Evolutionary conservation across 768 basidiomycete genomes (phyloP).

Genomic region (Termitomyces sp.): DNA sequence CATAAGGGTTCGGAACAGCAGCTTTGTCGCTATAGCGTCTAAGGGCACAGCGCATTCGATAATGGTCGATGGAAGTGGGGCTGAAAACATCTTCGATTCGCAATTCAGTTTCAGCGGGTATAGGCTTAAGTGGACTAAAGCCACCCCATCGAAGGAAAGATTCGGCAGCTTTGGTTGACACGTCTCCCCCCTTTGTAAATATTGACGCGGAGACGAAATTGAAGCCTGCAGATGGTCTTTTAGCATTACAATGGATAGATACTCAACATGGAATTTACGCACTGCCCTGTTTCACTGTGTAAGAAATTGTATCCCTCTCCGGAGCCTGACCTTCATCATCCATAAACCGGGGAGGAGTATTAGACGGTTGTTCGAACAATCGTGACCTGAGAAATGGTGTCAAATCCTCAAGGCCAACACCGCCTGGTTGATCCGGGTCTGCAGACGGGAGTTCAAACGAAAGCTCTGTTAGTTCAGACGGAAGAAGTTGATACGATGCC

Average conservation of each 20-base stretch:
- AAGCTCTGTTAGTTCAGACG: constrained; percentile 22
- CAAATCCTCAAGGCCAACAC: constrained; percentile 35
- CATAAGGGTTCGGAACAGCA: constrained; percentile 23
- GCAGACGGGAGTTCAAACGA: constrained; percentile 23
- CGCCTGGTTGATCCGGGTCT: constrained; percentile 21
- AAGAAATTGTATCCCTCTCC: not conserved
- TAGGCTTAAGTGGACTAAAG: constrained; percentile 27
- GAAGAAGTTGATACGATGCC: constrained; percentile 34
- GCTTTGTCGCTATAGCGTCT: constrained; percentile 18
- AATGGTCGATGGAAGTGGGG: constrained; percentile 19
- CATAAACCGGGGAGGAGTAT: constrained; percentile 4
- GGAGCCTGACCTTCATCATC: not conserved
- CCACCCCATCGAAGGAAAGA: constrained; percentile 36
- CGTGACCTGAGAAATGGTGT: constrained; percentile 17
- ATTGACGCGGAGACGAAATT: not conserved
- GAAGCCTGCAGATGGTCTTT: not conserved
- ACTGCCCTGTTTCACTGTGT: constrained; percentile 17
- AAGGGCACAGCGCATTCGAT: constrained; percentile 26
- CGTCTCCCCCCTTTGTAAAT: not conserved
- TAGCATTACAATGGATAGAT: not conserved
- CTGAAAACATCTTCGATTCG: constrained; percentile 21
- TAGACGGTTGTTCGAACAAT: constrained; percentile 6
- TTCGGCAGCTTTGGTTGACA: not conserved
- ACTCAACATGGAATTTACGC: not conserved
- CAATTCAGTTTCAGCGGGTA: constrained; percentile 19